Conservation (phyloP, 1,284 basidiomycete species). For the Sporisorium reilianum region DNA sequence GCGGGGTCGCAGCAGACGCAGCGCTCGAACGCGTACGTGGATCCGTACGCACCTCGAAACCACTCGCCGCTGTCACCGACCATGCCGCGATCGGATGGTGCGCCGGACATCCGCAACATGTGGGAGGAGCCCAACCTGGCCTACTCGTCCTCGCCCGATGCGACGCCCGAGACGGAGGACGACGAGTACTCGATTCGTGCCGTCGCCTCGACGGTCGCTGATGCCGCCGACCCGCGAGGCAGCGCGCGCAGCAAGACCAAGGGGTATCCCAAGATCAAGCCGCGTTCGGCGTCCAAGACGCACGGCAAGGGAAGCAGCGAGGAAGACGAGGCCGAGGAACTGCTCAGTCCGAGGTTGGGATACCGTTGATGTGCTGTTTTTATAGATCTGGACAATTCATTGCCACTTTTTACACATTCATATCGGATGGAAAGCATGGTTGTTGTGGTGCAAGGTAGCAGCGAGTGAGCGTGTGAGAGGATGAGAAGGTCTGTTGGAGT, state of each 20-base stretch:
- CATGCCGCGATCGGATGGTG: slow-evolving; percentile 23
- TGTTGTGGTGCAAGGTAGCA: too few relatives aligned
- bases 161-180: slow-evolving; percentile 31
- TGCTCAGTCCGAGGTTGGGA: slow-evolving; percentile 42
- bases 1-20: slow-evolving; percentile 9
- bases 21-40: slow-evolving; percentile 26
- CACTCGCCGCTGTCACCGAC: slow-evolving; percentile 39
- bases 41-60: slow-evolving; percentile 36
- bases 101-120: slow-evolving; percentile 30
- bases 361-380: slow-evolving; percentile 8
- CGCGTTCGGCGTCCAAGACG: slow-evolving; percentile 22
- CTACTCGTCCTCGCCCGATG: slow-evolving; percentile 33
- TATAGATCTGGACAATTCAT: slow-evolving; percentile 14
- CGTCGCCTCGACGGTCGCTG: slow-evolving; percentile 16
- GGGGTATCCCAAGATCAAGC: slow-evolving; percentile 43
- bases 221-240: slow-evolving; percentile 4
- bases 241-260: slow-evolving; percentile 20
- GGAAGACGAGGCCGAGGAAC: slow-evolving; percentile 40
- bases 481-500: not conserved
- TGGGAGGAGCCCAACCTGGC: slow-evolving; percentile 26
- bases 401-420: slow-evolving; percentile 4
- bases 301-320: slow-evolving; percentile 21
- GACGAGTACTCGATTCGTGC: slow-evolving; percentile 43
- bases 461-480: too few relatives aligned
- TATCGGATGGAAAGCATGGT: not conserved